These are phyloP conservation scores for Cladorrhinum sp. DNA, from an alignment of 2,329 filamentous ascomycete genomes.

Conservation along the genomic window DNA sequence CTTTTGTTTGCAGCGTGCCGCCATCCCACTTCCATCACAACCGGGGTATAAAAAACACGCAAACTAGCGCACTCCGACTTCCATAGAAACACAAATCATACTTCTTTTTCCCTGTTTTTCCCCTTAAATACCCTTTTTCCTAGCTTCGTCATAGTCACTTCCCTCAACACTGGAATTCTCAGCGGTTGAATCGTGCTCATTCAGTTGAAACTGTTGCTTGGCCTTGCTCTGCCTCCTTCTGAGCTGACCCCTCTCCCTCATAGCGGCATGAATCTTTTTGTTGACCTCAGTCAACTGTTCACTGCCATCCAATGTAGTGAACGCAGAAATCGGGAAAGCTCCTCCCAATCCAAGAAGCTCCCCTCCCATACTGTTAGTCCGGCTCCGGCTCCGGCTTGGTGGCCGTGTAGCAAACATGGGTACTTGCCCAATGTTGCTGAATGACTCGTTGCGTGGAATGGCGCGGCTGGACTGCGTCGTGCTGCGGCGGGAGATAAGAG, in stretches of 20 bases:
- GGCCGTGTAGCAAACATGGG: constrained; percentile 89
- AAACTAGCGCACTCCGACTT: not conserved
- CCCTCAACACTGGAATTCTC: constrained; percentile 10
- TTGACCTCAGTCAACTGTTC: constrained; percentile 79
- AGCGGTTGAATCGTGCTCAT: constrained; percentile 37
- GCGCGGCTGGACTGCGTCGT: constrained; percentile 53
- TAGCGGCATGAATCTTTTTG: constrained; percentile 78
- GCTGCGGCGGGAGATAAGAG: constrained; percentile 39
- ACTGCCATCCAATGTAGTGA: constrained; percentile 64
- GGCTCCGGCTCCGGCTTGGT: constrained; percentile 69
- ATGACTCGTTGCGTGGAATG: constrained; percentile 84
- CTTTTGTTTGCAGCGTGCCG: not conserved
- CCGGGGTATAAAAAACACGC: not conserved
- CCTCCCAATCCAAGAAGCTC: constrained; percentile 46
- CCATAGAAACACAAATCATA: not conserved
- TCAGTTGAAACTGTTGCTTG: constrained; percentile 35
- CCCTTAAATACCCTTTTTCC: not conserved
- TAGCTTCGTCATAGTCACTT: constrained; percentile 6
- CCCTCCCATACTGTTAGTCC: constrained; percentile 66
- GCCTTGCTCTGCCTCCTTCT: constrained; percentile 51
- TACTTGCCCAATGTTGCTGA: constrained; percentile 82
- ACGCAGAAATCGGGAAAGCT: constrained; percentile 62
- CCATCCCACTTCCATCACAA: not conserved
- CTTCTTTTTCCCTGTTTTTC: not conserved
- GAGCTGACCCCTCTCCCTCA: constrained; percentile 70